phyloP scores from a whole-genome alignment of 208 protist species.

The Leishmania arabica region DNA sequence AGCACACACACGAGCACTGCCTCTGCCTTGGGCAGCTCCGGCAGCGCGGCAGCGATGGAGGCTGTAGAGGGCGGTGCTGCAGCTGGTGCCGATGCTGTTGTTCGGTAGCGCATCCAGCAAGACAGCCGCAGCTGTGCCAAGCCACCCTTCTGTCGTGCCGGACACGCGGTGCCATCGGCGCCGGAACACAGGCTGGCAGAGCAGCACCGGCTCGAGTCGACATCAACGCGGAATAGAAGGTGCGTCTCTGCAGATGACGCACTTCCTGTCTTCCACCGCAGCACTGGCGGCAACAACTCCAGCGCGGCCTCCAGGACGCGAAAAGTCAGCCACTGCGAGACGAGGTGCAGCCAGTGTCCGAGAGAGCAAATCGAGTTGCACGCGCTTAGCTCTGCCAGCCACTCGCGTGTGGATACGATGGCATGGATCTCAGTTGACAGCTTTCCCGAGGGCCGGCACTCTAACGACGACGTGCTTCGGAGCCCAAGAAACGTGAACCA shows the following conservation, averaged over 20 bases:
- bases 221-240: background rate
- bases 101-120: constrained; percentile 4
- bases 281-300: background rate
- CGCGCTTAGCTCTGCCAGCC: background rate
- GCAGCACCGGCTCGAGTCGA: background rate
- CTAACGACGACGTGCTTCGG: background rate
- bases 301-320: constrained; percentile 2
- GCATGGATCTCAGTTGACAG: background rate
- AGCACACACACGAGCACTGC: constrained; percentile 1
- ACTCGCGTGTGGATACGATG: background rate
- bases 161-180: background rate
- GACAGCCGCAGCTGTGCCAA: background rate
- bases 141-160: no score
- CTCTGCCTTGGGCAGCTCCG: background rate
- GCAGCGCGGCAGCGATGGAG: constrained; percentile 7
- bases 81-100: background rate
- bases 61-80: background rate
- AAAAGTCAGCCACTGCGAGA: constrained; percentile 6
- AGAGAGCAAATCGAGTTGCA: background rate
- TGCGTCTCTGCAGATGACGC: background rate
- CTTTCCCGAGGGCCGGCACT: background rate
- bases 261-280: background rate
- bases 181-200: background rate
- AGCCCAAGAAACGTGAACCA: constrained; percentile 8
- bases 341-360: background rate